A percentile compares a stretch with the other conserved stretches of the same genome.
Conservation (phyloP, 352 stramenopile genomes). For the Discostella stelligera region DNA sequence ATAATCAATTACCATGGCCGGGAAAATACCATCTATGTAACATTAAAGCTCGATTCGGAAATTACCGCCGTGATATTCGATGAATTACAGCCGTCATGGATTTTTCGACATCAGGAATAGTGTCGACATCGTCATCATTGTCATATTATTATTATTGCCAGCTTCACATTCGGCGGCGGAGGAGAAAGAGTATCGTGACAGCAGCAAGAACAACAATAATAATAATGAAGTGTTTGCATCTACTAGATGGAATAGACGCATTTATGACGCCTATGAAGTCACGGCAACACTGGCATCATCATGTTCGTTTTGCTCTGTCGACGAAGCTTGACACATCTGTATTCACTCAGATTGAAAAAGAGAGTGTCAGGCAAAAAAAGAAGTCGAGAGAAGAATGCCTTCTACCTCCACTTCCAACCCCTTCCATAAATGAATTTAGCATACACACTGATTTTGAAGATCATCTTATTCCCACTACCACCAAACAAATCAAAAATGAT, state of each 20-base stretch:
- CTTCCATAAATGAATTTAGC: not conserved
- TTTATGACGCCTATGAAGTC: not conserved
- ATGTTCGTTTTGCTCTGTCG: not conserved
- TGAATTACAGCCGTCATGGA: not conserved
- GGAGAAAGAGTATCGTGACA: not conserved
- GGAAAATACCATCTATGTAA: no score
- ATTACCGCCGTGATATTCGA: not conserved
- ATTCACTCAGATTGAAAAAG: not conserved
- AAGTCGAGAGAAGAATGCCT: not conserved
- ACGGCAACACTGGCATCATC: not conserved
- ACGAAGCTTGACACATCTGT: not conserved
- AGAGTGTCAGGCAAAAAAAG: not conserved
- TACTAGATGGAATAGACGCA: not conserved
- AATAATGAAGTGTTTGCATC: not conserved
- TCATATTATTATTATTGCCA: not conserved
- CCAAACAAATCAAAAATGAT: not conserved
- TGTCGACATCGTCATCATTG: not conserved
- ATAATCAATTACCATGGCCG: no score
- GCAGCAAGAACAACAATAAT: not conserved
- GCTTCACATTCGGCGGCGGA: not conserved
- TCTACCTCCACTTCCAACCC: not conserved
- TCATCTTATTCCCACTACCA: not conserved
- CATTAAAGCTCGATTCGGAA: no score
- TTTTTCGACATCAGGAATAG: not conserved
- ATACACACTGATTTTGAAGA: not conserved